Base-by-base conservation (phyloP, 2,329 filamentous ascomycete genomes). In the Aspergillus nomiae region DNA sequence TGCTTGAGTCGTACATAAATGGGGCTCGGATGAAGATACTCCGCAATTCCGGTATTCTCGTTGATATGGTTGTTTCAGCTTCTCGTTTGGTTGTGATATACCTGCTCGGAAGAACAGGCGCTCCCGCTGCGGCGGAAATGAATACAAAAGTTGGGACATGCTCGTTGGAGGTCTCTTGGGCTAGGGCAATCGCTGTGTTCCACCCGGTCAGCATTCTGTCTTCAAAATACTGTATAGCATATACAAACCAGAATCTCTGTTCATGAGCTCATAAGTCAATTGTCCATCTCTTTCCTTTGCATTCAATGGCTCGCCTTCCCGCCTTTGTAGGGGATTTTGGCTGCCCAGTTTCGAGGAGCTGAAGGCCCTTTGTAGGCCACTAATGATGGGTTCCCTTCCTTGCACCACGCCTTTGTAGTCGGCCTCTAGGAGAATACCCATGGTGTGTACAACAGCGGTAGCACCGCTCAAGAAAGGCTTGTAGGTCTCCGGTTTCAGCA, bases 221-320 rank as follows among this genome's bases (percentile, higher is more conserved):
- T 50, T 11, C 32, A 32, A 51, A 51, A 32, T 32, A 34, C 9
- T 32, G 14, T 51, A 51, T 51, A 34, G 38, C 21, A 60, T 24
- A 14, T 56, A 73, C 74, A 36, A 73, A 86, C 84, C 84, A 50
- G 85, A 85, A 80, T 98, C 94, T 62, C 95, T 87, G 81, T 99
- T 99, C 92, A 99, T 97, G 64, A 93, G 85, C 82, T 98, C 95
- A 81, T 99, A 99, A 21, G 94, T 97, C 71, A 97, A 84, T 79
- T 95, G 91, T 30, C 89, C 89, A 69, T 89, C 88, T 53, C 82
- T 85, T 76, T 91, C 89, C 58, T 88, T 83, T 1, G 89, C 85
- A 68, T 85, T 84, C 68, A 94, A 84, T 64, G 86, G 84, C 65
- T 86, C 85, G 56, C 84, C 87, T 48, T 83, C 77, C 58, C 82